These are phyloP conservation scores for Rostrohypoxylon terebratum DNA, from an alignment of 495 filamentous ascomycete species.

Conservation along the genomic window DNA sequence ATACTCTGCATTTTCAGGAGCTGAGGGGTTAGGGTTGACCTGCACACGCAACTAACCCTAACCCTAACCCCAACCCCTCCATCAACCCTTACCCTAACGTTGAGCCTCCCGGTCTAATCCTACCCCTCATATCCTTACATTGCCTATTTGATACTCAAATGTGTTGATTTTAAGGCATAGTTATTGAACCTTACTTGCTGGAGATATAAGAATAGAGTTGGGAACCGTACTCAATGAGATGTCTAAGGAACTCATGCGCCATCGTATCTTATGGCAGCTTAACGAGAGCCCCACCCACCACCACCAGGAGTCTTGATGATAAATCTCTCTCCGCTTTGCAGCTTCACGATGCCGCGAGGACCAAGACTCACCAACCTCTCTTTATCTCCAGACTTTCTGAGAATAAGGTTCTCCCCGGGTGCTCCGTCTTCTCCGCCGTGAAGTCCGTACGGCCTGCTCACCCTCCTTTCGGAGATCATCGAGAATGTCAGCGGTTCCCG, in stretches of 20 bases:
- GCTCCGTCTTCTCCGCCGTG: conserved; percentile 37
- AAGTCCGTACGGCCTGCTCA: conserved; percentile 37
- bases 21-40: too few relatives aligned
- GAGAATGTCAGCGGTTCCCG: conserved; percentile 38
- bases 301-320: conserved; percentile 41
- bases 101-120: too few relatives aligned
- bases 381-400: conserved; percentile 14
- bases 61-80: too few relatives aligned
- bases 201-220: too few relatives aligned
- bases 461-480: conserved; percentile 39
- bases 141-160: too few relatives aligned
- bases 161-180: too few relatives aligned
- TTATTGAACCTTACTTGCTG: too few relatives aligned
- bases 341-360: conserved; percentile 27
- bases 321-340: conserved; percentile 33
- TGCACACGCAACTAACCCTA: too few relatives aligned
- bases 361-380: conserved; percentile 36
- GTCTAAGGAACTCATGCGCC: neutral
- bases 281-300: conserved; percentile 30
- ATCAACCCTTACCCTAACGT: too few relatives aligned
- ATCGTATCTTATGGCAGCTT: neutral
- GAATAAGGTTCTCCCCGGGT: conserved; percentile 30
- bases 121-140: too few relatives aligned
- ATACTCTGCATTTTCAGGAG: too few relatives aligned
- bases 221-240: neutral